These are phyloP conservation scores for Boletus pseudo-olivaceus DNA, from an alignment of 768 basidiomycete species.

Conservation along the genomic window DNA sequence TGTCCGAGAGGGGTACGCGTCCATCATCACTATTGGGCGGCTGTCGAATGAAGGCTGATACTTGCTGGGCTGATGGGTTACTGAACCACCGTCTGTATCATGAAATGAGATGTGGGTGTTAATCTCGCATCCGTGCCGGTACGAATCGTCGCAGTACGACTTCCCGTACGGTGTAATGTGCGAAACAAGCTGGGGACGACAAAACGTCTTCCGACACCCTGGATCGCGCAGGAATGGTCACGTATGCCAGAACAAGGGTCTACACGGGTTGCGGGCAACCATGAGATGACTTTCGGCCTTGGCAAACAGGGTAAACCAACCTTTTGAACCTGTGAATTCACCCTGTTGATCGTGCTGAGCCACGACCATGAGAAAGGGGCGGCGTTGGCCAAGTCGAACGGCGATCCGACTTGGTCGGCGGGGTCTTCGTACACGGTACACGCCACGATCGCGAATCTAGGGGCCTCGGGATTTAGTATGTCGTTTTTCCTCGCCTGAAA, in stretches of 20 bases:
- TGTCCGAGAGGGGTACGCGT: not conserved
- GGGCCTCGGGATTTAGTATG: not conserved
- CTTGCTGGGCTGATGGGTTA: not conserved
- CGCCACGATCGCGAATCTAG: conserved; percentile 86
- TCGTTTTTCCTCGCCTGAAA: not conserved
- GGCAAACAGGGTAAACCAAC: conserved; percentile 45
- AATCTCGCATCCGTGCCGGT: conserved; percentile 91
- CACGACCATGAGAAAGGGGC: conserved; percentile 87
- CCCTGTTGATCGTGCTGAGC: conserved; percentile 95
- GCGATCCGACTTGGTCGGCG: conserved; percentile 61
- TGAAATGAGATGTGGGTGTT: not conserved
- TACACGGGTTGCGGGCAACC: conserved; percentile 28
- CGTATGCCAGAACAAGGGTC: conserved; percentile 89
- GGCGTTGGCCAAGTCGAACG: conserved; percentile 60
- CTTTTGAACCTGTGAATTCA: conserved; percentile 97
- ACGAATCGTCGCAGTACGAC: conserved; percentile 82
- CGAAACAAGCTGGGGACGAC: conserved; percentile 68
- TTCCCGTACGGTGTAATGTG: conserved; percentile 79
- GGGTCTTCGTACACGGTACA: conserved; percentile 88
- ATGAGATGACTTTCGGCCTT: not conserved
- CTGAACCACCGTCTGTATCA: not conserved
- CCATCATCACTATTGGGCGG: not conserved
- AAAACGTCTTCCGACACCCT: conserved; percentile 50
- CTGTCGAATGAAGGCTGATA: not conserved
- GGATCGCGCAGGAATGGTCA: conserved; percentile 82